Percentiles rank a stretch among this genome's conserved stretches.
Evolutionary conservation across 805 yeast genomes (phyloP).

Genomic region (Peterozyma toletana): DNA sequence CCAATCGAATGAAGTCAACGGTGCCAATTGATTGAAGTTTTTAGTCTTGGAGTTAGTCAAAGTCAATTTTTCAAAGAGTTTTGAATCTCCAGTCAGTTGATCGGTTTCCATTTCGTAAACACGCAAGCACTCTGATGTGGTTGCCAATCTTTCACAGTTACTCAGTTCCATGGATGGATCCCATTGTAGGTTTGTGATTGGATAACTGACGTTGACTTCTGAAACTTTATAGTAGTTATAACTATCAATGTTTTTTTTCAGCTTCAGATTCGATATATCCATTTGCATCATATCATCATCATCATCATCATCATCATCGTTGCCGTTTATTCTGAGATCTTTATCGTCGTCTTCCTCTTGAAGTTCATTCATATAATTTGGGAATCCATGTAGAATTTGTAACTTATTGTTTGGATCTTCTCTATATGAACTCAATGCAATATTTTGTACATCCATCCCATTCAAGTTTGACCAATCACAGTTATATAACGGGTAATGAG

Average conservation of each 20-base stretch:
- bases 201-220: slow-evolving; percentile 53
- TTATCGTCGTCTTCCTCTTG: slow-evolving; percentile 24
- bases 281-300: slow-evolving; percentile 9
- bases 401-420: slow-evolving; percentile 71
- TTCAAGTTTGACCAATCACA: slow-evolving; percentile 43
- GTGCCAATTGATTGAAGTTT: slow-evolving; percentile 59
- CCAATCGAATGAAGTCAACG: slow-evolving; percentile 95
- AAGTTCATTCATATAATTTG: slow-evolving; percentile 12
- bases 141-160: slow-evolving; percentile 42
- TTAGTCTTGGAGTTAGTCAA: slow-evolving; percentile 33
- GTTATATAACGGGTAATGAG: slow-evolving; percentile 42
- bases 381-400: slow-evolving; percentile 36
- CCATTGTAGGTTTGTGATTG: slow-evolving; percentile 71
- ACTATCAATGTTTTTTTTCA: slow-evolving; percentile 16
- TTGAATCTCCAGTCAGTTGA: slow-evolving; percentile 6
- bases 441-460: slow-evolving; percentile 30
- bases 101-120: slow-evolving; percentile 26
- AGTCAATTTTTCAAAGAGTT: slow-evolving; percentile 30
- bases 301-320: slow-evolving; percentile 14
- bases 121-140: slow-evolving; percentile 67
- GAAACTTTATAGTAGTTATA: slow-evolving; percentile 38
- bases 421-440: slow-evolving; percentile 71
- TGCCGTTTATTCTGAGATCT: slow-evolving; percentile 10
- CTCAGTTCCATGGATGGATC: slow-evolving; percentile 38
- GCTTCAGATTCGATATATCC: slow-evolving; percentile 5